Conservation (phyloP, 2,329 filamentous ascomycete genomes). For the Aspergillus ustus region DNA sequence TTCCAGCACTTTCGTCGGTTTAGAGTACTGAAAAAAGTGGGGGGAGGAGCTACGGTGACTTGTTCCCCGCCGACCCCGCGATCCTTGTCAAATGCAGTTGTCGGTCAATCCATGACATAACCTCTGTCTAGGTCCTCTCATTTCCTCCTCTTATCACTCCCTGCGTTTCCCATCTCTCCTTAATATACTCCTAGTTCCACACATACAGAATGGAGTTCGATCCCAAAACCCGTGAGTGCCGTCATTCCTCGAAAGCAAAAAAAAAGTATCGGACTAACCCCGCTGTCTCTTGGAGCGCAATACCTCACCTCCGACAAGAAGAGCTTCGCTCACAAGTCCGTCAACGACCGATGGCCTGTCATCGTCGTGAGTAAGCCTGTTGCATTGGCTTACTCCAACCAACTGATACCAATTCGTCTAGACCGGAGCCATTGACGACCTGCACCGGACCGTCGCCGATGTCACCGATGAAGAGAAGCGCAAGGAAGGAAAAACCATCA, state of each 20-base stretch:
- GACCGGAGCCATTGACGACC: slow-evolving; percentile 92
- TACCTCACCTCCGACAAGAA: slow-evolving; percentile 79
- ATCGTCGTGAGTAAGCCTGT: slow-evolving; percentile 71
- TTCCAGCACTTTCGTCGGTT: too few relatives aligned
- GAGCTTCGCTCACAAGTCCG: slow-evolving; percentile 87
- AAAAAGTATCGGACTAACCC: slow-evolving; percentile 19
- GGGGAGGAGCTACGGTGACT: background rate
- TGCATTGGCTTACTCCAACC: background rate
- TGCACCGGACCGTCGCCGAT: slow-evolving; percentile 66
- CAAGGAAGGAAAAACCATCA: slow-evolving; percentile 83
- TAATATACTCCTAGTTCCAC: background rate
- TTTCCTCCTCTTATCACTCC: background rate
- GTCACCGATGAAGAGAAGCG: slow-evolving; percentile 63
- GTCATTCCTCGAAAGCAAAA: background rate
- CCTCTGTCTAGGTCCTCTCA: background rate
- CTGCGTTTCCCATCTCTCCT: background rate
- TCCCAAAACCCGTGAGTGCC: slow-evolving; percentile 68
- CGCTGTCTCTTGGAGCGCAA: slow-evolving; percentile 58
- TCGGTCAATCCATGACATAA: slow-evolving; percentile 10
- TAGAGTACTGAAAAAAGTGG: too few relatives aligned
- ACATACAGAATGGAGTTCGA: slow-evolving; percentile 69
- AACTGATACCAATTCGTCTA: slow-evolving; percentile 40
- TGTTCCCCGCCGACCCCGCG: slow-evolving; percentile 13
- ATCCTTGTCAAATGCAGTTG: slow-evolving; percentile 10
- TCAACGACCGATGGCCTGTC: slow-evolving; percentile 86